These are phyloP conservation scores for Abrus precatorius DNA, from an alignment of 306 rosid genomes.

Conservation along the genomic window DNA sequence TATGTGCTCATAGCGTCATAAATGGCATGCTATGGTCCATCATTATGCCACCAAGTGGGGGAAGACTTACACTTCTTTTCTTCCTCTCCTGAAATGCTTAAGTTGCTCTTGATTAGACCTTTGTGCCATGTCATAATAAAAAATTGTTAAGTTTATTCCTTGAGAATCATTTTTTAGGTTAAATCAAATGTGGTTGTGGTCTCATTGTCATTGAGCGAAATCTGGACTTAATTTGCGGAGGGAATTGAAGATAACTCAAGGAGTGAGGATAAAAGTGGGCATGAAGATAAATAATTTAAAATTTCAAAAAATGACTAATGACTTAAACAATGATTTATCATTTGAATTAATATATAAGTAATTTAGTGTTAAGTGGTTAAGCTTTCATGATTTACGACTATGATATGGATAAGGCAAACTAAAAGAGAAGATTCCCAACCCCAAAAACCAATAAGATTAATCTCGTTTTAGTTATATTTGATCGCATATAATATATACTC, in stretches of 20 bases:
- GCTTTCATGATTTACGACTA: not conserved
- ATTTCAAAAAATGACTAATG: too few relatives aligned
- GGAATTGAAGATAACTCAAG: not conserved
- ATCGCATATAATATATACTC: not conserved
- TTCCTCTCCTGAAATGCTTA: not conserved
- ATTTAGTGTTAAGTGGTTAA: not conserved
- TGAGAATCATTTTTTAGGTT: not conserved
- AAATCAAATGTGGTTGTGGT: conserved; percentile 31
- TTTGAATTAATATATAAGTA: too few relatives aligned
- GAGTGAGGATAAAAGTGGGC: not conserved
- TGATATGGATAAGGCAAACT: not conserved
- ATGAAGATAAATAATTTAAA: not conserved
- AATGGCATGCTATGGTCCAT: not conserved
- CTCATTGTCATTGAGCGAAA: conserved; percentile 27
- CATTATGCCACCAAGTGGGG: conserved; percentile 27
- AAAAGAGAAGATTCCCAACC: not conserved
- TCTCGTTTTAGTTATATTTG: not conserved
- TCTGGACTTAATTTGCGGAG: conserved; percentile 50
- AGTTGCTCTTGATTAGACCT: conserved; percentile 5
- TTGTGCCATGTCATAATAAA: not conserved
- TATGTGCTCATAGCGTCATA: not conserved
- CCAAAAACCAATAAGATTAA: not conserved
- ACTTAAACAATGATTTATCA: too few relatives aligned
- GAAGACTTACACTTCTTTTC: not conserved
- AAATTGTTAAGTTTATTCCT: not conserved